Evolutionary conservation across 371 early-diverging fungal species (phyloP).

Genomic region (Gilbertella persicaria): DNA sequence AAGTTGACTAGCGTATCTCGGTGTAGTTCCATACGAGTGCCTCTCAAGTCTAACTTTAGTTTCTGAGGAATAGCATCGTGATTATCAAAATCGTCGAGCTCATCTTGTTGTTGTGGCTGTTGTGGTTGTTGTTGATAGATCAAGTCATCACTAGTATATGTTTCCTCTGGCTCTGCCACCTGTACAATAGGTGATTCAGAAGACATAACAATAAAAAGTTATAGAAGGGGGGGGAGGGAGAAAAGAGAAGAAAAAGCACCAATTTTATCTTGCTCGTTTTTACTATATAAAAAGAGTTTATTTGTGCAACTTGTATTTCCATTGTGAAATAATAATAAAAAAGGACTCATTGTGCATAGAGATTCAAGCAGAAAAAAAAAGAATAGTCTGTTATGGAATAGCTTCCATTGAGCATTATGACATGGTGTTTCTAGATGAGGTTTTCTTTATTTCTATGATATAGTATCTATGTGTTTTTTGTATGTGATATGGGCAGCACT

Average conservation of each 20-base stretch:
- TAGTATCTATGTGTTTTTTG: background rate
- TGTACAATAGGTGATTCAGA: background rate
- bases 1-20: constrained; percentile 67
- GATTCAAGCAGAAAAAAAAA: too few relatives aligned
- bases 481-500: constrained; percentile 15
- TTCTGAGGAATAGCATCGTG: constrained; percentile 55
- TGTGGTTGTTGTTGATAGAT: background rate
- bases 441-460: too few relatives aligned
- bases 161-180: background rate
- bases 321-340: background rate
- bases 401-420: too few relatives aligned
- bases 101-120: constrained; percentile 28
- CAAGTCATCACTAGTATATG: background rate
- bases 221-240: background rate
- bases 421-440: too few relatives aligned
- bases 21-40: constrained; percentile 67
- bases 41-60: constrained; percentile 65
- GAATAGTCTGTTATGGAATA: too few relatives aligned
- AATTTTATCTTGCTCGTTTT: too few relatives aligned
- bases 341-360: too few relatives aligned
- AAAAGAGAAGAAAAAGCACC: background rate
- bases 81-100: constrained; percentile 30
- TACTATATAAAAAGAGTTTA: background rate
- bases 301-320: background rate
- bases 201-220: background rate